These are phyloP conservation scores for Boletus sp. DNA, from an alignment of 768 basidiomycete species.

Conservation along the genomic window DNA sequence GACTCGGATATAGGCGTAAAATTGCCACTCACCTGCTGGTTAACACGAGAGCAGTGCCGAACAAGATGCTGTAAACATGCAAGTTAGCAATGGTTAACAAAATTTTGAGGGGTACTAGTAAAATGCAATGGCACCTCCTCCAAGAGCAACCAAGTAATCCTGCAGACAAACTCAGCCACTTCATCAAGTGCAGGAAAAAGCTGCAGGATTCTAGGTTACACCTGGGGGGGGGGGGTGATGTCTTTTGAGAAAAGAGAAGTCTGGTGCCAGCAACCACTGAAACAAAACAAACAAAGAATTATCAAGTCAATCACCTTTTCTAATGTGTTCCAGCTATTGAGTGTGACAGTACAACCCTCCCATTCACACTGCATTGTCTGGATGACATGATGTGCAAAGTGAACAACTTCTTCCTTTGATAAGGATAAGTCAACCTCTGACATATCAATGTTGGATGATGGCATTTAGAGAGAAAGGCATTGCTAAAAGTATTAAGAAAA, in stretches of 20 bases:
- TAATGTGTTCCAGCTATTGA: slow-evolving; percentile 30
- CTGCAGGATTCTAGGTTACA: slow-evolving; percentile 13
- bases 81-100: slow-evolving; percentile 8
- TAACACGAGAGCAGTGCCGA: slow-evolving; percentile 22
- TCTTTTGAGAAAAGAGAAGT: not conserved
- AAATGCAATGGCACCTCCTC: slow-evolving; percentile 1
- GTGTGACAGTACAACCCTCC: slow-evolving; percentile 22
- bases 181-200: slow-evolving; percentile 5
- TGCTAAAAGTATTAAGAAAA: not conserved
- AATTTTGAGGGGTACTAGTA: not conserved
- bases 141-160: slow-evolving; percentile 19
- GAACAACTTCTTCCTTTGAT: slow-evolving; percentile 18
- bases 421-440: slow-evolving; percentile 21
- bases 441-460: slow-evolving; percentile 15
- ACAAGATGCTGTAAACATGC: slow-evolving; percentile 21
- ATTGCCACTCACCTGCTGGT: slow-evolving; percentile 8
- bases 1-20: not conserved
- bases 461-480: slow-evolving; percentile 1
- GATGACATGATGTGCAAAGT: slow-evolving; percentile 24
- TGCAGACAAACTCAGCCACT: slow-evolving; percentile 16
- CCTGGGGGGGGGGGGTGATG: slow-evolving; percentile 2
- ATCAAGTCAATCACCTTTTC: slow-evolving; percentile 26
- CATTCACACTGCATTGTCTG: slow-evolving; percentile 30
- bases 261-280: slow-evolving; percentile 4
- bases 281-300: slow-evolving; percentile 1